Conservation (phyloP, 2,329 filamentous ascomycete genomes). For the Cordyceps pruinosa region DNA sequence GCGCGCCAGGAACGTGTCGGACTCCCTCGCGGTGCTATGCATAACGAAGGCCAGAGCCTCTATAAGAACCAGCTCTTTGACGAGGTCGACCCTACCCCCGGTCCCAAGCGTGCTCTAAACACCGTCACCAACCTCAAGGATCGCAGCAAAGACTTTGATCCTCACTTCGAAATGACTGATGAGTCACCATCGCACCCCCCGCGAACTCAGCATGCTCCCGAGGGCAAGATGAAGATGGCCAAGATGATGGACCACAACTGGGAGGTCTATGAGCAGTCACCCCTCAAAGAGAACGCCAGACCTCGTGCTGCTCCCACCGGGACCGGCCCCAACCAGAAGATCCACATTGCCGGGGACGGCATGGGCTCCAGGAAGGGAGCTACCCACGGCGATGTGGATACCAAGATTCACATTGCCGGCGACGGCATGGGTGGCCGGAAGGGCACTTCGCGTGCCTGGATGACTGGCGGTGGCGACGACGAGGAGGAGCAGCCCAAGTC, state of each 20-base stretch:
- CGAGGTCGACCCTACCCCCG: slow-evolving; percentile 42
- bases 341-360: slow-evolving; percentile 52
- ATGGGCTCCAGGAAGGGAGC: slow-evolving; percentile 57
- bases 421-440: slow-evolving; percentile 61
- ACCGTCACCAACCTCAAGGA: slow-evolving; percentile 67
- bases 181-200: slow-evolving; percentile 46
- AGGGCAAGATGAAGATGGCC: slow-evolving; percentile 60
- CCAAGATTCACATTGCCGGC: slow-evolving; percentile 41
- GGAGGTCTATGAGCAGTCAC: slow-evolving; percentile 49
- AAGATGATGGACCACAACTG: slow-evolving; percentile 66
- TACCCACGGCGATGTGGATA: slow-evolving; percentile 37
- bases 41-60: slow-evolving; percentile 60
- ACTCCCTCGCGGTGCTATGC: slow-evolving; percentile 46
- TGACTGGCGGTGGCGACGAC: slow-evolving; percentile 33
- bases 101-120: slow-evolving; percentile 43
- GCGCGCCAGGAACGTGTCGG: slow-evolving; percentile 39
- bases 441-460: slow-evolving; percentile 49
- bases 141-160: slow-evolving; percentile 68
- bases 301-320: not conserved
- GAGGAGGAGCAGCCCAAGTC: slow-evolving; percentile 19
- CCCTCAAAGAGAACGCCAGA: slow-evolving; percentile 49
- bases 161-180: slow-evolving; percentile 73
- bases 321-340: slow-evolving; percentile 19
- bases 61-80: slow-evolving; percentile 73
- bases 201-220: slow-evolving; percentile 39